Evolutionary conservation across 2,329 filamentous ascomycete species (phyloP).

Genomic region (Didymosphaeria variabile): DNA sequence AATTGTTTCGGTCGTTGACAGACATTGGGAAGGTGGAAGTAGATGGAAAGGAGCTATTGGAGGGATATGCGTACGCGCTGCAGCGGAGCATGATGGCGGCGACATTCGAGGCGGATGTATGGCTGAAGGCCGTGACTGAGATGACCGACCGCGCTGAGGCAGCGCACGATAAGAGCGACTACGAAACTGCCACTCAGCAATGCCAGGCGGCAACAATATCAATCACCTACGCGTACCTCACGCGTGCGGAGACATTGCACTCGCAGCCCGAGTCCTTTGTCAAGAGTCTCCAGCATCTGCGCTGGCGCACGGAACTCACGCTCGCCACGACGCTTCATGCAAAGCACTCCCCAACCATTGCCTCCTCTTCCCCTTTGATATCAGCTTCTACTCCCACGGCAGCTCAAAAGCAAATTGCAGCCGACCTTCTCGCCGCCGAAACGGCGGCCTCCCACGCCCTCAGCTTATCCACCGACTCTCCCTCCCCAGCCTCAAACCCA

Average conservation of each 20-base stretch:
- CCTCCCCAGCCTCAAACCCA: conserved; percentile 36
- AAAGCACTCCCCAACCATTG: conserved; percentile 17
- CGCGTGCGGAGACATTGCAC: conserved; percentile 38
- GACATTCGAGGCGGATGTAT: conserved; percentile 26
- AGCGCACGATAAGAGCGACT: conserved; percentile 27
- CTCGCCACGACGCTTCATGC: conserved; percentile 33
- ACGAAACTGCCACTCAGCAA: conserved; percentile 32
- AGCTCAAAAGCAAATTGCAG: conserved; percentile 22
- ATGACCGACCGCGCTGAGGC: conserved; percentile 32
- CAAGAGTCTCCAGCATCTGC: conserved; percentile 35
- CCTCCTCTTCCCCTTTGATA: conserved; percentile 24
- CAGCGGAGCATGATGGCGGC: conserved; percentile 27
- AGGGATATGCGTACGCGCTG: conserved; percentile 36
- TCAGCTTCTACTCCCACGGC: background rate
- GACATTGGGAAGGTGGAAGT: conserved; percentile 33
- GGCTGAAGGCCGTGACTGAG: conserved; percentile 29
- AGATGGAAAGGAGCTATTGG: conserved; percentile 29
- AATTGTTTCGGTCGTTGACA: conserved; percentile 39
- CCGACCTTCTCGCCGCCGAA: conserved; percentile 37
- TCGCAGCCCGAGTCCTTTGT: conserved; percentile 31
- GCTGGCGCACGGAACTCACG: conserved; percentile 42
- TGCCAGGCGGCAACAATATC: conserved; percentile 37
- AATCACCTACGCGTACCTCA: conserved; percentile 44
- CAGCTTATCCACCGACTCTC: conserved; percentile 38
- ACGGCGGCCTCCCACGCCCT: conserved; percentile 34